Conservation (phyloP, 371 early-diverging fungal species). For the Cokeromyces recurvatus region DNA sequence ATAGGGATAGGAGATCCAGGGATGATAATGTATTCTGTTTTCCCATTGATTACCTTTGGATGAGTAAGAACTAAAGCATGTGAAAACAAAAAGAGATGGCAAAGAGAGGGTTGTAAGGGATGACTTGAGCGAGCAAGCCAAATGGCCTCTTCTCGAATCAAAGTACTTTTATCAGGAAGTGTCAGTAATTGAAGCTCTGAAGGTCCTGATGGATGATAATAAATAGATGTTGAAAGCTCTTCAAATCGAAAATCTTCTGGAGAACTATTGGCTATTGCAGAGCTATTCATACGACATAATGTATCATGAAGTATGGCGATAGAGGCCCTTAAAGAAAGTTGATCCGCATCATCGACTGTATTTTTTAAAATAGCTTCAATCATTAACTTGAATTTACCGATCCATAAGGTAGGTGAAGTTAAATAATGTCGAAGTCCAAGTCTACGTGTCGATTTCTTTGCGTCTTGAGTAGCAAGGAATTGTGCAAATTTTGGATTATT, state of each 20-base stretch:
- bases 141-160: conserved; percentile 24
- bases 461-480: conserved; percentile 21
- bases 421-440: conserved; percentile 32
- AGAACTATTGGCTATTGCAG: conserved; percentile 8
- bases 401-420: conserved; percentile 29
- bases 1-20: conserved; percentile 22
- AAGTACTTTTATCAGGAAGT: conserved; percentile 10
- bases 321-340: conserved; percentile 18
- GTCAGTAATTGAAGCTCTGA: background rate
- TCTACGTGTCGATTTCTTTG: conserved; percentile 17
- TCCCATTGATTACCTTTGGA: conserved; percentile 6
- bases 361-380: conserved; percentile 27
- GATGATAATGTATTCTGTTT: conserved; percentile 17
- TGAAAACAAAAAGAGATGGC: conserved; percentile 33
- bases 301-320: conserved; percentile 23
- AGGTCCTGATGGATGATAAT: background rate
- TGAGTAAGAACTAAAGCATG: conserved; percentile 30
- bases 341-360: conserved; percentile 26
- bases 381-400: conserved; percentile 28
- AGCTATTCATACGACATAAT: conserved; percentile 27
- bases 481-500: conserved; percentile 16
- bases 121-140: conserved; percentile 21
- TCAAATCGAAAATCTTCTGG: conserved; percentile 20
- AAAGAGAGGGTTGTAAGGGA: conserved; percentile 18
- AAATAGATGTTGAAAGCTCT: conserved; percentile 19